Conservation (phyloP, 768 basidiomycete species). For the Boletus sp. region DNA sequence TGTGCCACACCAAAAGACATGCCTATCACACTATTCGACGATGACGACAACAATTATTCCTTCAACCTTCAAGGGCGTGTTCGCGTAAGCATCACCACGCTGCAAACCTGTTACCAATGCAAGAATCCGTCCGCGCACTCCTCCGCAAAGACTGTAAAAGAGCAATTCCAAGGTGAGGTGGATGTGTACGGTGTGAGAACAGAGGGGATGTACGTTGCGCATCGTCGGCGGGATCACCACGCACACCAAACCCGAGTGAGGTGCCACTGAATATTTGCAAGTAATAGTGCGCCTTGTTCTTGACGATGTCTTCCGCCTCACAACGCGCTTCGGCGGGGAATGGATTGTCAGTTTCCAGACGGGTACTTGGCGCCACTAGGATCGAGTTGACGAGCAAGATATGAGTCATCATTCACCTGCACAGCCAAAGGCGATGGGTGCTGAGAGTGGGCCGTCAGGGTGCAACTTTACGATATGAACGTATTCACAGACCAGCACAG, state of each 20-base stretch:
- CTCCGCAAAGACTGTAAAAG: slow-evolving; percentile 54
- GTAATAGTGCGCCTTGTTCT: slow-evolving; percentile 51
- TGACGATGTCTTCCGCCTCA: slow-evolving; percentile 55
- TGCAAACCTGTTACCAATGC: slow-evolving; percentile 49
- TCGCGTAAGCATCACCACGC: slow-evolving; percentile 7
- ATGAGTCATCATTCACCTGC: slow-evolving; percentile 40
- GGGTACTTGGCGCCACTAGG: background rate
- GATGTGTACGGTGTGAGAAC: background rate
- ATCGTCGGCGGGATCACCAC: slow-evolving; percentile 30
- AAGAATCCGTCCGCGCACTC: slow-evolving; percentile 51
- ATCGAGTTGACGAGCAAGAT: background rate
- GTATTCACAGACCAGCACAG: slow-evolving; percentile 41
- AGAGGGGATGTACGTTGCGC: slow-evolving; percentile 18
- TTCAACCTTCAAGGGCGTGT: background rate
- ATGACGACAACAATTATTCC: background rate
- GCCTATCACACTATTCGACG: slow-evolving; percentile 13
- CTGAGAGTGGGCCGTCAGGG: slow-evolving; percentile 30
- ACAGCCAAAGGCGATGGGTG: slow-evolving; percentile 53
- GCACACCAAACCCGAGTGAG: slow-evolving; percentile 37
- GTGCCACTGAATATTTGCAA: slow-evolving; percentile 55
- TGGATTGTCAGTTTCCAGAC: slow-evolving; percentile 50
- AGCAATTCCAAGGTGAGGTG: background rate
- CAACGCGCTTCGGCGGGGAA: slow-evolving; percentile 54
- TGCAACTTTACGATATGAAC: background rate
- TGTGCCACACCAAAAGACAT: background rate